These are phyloP conservation scores for Raphidocelis subcapitata DNA, from an alignment of 139 green algal species.

Conservation along the genomic window DNA sequence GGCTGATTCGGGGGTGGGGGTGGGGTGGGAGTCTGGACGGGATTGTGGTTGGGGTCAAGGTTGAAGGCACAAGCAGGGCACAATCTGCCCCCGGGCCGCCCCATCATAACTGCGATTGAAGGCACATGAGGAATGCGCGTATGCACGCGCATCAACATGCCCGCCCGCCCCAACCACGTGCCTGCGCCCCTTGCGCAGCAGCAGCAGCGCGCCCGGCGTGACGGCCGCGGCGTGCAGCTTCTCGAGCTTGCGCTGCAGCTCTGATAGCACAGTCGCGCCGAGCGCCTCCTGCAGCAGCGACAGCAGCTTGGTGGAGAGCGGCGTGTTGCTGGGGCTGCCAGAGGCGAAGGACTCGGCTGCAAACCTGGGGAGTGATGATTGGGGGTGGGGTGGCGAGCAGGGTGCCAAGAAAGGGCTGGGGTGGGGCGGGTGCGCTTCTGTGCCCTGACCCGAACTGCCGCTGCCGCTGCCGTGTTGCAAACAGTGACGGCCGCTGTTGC, in stretches of 20 bases:
- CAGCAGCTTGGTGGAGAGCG: conserved; percentile 46
- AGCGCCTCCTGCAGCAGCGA: conserved; percentile 56
- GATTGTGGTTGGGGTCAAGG: too few relatives aligned
- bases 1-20: conserved; percentile 34
- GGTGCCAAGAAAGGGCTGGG: too few relatives aligned
- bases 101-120: too few relatives aligned
- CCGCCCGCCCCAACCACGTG: too few relatives aligned
- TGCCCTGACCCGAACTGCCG: too few relatives aligned
- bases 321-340: conserved; percentile 20
- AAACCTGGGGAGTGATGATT: conserved; percentile 14
- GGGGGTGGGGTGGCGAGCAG: too few relatives aligned
- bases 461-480: too few relatives aligned
- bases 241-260: conserved; percentile 58
- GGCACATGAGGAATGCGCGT: neutral
- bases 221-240: conserved; percentile 31
- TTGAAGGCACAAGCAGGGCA: too few relatives aligned
- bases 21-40: too few relatives aligned
- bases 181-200: conserved; percentile 68
- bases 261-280: conserved; percentile 44
- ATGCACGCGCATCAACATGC: neutral
- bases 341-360: conserved; percentile 15
- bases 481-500: too few relatives aligned
- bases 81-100: too few relatives aligned
- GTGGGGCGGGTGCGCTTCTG: too few relatives aligned
- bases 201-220: conserved; percentile 43